phyloP scores from a whole-genome alignment of 148 eudicot species.

The Diospyros kaki region DNA sequence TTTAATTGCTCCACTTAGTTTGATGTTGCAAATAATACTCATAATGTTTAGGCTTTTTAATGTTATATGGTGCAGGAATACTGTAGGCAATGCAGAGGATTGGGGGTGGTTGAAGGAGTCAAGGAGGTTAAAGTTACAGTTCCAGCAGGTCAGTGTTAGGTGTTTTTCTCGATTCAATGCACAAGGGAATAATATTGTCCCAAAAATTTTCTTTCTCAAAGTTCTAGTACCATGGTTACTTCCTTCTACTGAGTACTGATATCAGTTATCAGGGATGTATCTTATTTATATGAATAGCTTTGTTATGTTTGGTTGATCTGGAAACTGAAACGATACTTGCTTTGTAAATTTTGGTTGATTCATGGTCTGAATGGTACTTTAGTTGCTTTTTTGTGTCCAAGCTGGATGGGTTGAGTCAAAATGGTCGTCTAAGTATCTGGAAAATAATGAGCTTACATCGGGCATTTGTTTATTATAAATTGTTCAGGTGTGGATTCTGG shows the following conservation, averaged over 20 bases:
- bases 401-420: background rate
- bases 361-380: background rate
- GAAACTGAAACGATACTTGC: background rate
- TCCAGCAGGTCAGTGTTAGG: conserved; percentile 67
- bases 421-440: background rate
- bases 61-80: conserved; percentile 40
- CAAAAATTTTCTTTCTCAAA: background rate
- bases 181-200: background rate
- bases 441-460: background rate
- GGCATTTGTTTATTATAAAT: conserved; percentile 17
- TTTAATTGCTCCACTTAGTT: conserved; percentile 2
- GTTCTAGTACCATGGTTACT: background rate
- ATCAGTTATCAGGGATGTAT: background rate
- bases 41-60: background rate
- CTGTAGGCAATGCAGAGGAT: conserved; percentile 67
- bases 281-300: background rate
- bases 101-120: conserved; percentile 68
- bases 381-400: background rate
- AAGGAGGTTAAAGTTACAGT: conserved; percentile 65
- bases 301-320: background rate
- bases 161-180: conserved; percentile 9
- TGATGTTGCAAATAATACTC: conserved; percentile 4
- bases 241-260: background rate
- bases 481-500: conserved; percentile 79
- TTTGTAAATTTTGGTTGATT: background rate